Percentiles rank a stretch among this genome's conserved stretches.
Conservation (phyloP, 305 asterid species). For the Solanum hybrid region DNA sequence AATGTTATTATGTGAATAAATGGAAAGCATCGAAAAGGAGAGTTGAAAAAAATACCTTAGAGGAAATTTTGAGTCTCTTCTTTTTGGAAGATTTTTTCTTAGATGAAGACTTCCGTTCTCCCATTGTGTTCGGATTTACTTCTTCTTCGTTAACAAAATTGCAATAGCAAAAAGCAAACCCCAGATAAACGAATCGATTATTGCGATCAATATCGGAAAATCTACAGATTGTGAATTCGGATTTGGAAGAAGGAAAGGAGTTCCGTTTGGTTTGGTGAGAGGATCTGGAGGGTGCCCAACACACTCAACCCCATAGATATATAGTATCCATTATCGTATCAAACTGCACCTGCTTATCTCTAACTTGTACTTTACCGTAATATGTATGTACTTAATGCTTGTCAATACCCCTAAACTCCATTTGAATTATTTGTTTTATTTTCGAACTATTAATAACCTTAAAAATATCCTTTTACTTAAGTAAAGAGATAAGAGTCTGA, state of each 20-base stretch:
- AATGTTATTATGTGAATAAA: background rate
- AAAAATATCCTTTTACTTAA: background rate
- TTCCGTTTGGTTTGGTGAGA: background rate
- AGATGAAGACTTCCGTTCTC: constrained; percentile 40
- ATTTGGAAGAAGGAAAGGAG: background rate
- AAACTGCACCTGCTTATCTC: background rate
- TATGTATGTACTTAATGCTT: background rate
- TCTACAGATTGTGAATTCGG: background rate
- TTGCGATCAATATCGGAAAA: background rate
- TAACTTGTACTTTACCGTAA: background rate
- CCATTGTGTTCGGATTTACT: constrained; percentile 21
- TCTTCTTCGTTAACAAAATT: constrained; percentile 14
- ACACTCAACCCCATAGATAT: background rate
- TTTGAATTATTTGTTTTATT: too few species aligned
- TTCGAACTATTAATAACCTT: too few species aligned
- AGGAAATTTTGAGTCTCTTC: constrained; percentile 43
- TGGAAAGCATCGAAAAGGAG: background rate
- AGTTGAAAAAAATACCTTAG: constrained; percentile 25
- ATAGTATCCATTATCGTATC: background rate
- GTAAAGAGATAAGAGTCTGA: too few species aligned
- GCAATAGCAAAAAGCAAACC: background rate
- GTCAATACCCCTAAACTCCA: too few species aligned
- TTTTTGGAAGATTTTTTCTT: constrained; percentile 40
- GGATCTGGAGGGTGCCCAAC: background rate
- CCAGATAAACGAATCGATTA: background rate